phyloP scores from a whole-genome alignment of 2,329 filamentous ascomycete species.

The Ceratocystis papillata region DNA sequence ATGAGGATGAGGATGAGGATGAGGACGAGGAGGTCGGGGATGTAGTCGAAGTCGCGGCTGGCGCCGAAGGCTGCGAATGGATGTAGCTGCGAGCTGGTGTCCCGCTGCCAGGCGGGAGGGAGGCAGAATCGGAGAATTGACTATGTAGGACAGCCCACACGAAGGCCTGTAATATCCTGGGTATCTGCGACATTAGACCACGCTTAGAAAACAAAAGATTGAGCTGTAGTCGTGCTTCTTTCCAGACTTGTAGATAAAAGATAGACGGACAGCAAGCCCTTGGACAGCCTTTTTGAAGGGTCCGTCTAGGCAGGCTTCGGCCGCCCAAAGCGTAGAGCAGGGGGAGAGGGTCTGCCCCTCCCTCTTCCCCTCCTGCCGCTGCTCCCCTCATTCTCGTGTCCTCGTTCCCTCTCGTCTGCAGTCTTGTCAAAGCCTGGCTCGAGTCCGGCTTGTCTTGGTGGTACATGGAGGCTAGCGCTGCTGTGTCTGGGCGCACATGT shows the following conservation, averaged over 20 bases:
- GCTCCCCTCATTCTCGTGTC: too few relatives aligned
- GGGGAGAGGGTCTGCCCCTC: too few relatives aligned
- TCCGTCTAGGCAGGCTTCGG: too few relatives aligned
- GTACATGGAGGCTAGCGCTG: neutral
- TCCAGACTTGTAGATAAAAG: too few relatives aligned
- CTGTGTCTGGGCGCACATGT: neutral
- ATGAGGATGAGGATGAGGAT: neutral
- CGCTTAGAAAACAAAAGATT: too few relatives aligned
- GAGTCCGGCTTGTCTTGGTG: neutral
- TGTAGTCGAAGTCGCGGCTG: neutral
- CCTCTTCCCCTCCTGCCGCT: too few relatives aligned
- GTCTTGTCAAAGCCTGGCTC: neutral
- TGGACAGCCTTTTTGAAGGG: too few relatives aligned
- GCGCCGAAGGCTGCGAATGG: neutral
- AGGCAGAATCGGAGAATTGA: neutral
- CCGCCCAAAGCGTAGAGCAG: too few relatives aligned
- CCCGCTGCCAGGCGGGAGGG: neutral
- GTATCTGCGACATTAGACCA: too few relatives aligned
- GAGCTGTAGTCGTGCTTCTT: too few relatives aligned
- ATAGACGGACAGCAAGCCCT: too few relatives aligned
- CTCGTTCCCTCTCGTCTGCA: neutral
- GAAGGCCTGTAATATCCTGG: too few relatives aligned
- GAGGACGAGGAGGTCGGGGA: neutral
- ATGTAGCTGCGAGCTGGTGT: neutral
- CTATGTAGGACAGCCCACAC: neutral